Conservation (phyloP, 73 alveolate genomes). For the Symbiodinium natans region DNA sequence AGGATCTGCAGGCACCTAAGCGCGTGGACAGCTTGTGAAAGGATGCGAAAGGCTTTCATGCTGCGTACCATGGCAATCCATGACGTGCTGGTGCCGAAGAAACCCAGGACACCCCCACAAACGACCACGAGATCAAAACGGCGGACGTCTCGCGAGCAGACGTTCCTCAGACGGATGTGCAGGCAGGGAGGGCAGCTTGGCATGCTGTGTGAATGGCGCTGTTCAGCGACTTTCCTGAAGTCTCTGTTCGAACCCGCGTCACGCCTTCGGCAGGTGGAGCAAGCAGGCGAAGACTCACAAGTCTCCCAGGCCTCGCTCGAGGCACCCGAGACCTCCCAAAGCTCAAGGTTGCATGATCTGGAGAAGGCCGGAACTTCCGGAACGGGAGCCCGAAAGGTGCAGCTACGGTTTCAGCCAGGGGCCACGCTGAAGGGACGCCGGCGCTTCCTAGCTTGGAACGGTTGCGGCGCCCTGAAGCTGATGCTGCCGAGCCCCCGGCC, state of each 20-base stretch:
- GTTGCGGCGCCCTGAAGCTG: slow-evolving; percentile 37
- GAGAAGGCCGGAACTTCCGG: no score
- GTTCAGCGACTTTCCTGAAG: no score
- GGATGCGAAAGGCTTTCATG: no score
- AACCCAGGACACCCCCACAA: neutral
- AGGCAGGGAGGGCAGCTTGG: no score
- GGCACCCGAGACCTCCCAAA: neutral
- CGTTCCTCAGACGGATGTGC: neutral
- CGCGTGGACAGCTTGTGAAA: no score
- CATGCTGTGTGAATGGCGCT: no score
- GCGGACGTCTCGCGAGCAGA: neutral
- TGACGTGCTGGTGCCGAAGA: neutral
- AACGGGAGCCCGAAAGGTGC: neutral
- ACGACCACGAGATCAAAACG: neutral
- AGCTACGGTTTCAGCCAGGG: slow-evolving; percentile 35
- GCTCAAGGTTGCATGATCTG: no score
- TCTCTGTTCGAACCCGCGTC: no score
- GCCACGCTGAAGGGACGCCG: slow-evolving; percentile 20
- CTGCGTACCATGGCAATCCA: no score
- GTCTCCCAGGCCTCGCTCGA: neutral
- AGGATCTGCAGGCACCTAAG: neutral
- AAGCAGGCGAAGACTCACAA: neutral
- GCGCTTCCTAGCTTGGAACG: slow-evolving; percentile 65
- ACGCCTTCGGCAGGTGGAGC: no score
- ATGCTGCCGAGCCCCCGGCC: neutral